Evolutionary conservation across 1,284 basidiomycete genomes (phyloP), one percentile per base, ranked within the genome.

Genomic region (Austroboletus niveus): DNA sequence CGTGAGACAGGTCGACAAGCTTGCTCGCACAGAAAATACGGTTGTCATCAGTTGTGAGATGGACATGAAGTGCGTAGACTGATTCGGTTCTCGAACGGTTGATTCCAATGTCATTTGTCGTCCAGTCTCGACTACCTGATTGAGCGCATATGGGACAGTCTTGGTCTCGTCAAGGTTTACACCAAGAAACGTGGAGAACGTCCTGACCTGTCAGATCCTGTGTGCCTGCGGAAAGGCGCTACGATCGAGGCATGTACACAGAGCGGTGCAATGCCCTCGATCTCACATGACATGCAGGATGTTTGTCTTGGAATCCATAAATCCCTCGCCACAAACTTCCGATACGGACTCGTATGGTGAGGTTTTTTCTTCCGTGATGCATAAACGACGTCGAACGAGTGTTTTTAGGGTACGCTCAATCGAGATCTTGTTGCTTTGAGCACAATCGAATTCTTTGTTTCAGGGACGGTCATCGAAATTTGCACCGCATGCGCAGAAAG

Each of bases 151-250:
- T 98, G 96, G 95, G 87, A 89, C 53, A 85, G 92, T 56, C 79
- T 95, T 17, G 77, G 80, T 36, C 80, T 95, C 17, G 93, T 95
- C 47, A 94, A 94, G 70, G 85, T 98, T 49, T 98, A 98, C 72
- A 98, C 95, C 2, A 98, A 98, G 74, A 95, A 95, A 70, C 82
- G 96, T 44, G 96, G 95, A n/a, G 90, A 80, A 32, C 89, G 90
- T 60, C 94, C 96, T 3, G 96, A 98, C 68, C 72, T 98, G 17
- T 73, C 78, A 1, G 96, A 98, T 71, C 96, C 96, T n/a, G 85
- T 98, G 45, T 95, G 94, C 66, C 73, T 98, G 58, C 80, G 95
- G 49, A 89, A 84, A 63, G 96, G 95, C 1, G 93, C 95, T 2
- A 95, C 92, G 1, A 89, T 98, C 54, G 96, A 98, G 78, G 91